phyloP scores from a whole-genome alignment of 2,329 filamentous ascomycete species.

The Alternaria ethzedia region DNA sequence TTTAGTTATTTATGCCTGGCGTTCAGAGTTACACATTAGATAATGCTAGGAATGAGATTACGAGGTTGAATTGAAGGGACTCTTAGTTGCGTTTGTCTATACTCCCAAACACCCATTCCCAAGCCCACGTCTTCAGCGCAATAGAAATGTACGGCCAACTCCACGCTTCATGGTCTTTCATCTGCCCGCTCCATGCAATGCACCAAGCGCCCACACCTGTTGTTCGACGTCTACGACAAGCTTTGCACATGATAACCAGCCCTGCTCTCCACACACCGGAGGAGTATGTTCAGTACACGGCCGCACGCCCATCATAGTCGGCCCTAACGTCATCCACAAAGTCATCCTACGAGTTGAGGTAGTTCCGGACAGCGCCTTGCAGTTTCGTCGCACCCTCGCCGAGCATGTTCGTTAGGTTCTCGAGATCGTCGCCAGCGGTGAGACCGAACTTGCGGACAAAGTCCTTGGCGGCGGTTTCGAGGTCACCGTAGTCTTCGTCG shows the following conservation, averaged over 20 bases:
- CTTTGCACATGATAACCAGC: neutral
- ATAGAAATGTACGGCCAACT: neutral
- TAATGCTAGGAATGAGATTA: neutral
- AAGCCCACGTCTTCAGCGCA: neutral
- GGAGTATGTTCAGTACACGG: neutral
- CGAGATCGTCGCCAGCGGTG: conserved; percentile 92
- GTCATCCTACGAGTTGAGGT: conserved; percentile 48
- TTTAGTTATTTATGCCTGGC: neutral
- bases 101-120: conserved; percentile 7
- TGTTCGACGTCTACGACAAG: neutral
- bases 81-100: conserved; percentile 1
- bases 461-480: conserved; percentile 94
- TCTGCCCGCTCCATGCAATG: neutral
- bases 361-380: conserved; percentile 63
- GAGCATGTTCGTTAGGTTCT: conserved; percentile 82
- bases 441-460: conserved; percentile 95
- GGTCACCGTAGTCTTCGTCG: conserved; percentile 81
- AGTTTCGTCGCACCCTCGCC: conserved; percentile 85
- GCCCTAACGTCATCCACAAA: neutral
- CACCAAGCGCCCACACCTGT: conserved; percentile 2
- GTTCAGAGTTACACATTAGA: neutral
- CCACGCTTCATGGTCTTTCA: neutral
- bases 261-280: neutral
- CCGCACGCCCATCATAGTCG: neutral
- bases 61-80: neutral